Evolutionary conservation across 2,329 filamentous ascomycete genomes (phyloP).

Genomic region (Colletotrichum cuscutae): DNA sequence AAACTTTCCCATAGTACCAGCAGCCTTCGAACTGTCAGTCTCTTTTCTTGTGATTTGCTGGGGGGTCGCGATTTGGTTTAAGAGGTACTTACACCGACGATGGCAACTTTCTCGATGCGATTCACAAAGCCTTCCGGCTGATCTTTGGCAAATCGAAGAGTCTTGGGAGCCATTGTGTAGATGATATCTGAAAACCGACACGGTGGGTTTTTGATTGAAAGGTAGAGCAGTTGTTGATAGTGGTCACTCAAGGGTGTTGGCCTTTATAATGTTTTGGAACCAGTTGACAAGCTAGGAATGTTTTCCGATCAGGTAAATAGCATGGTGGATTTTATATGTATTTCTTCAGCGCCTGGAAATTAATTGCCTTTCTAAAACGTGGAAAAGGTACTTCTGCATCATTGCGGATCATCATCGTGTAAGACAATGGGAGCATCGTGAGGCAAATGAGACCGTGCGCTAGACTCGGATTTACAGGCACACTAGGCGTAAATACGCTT

Average conservation of each 20-base stretch:
- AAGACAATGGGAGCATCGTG: neutral
- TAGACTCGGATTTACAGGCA: neutral
- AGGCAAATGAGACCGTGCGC: neutral
- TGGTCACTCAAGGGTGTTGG: neutral
- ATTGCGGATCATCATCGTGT: neutral
- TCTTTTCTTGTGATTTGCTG: slow-evolving; percentile 18
- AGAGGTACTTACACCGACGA: slow-evolving; percentile 55
- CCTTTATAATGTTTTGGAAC: neutral
- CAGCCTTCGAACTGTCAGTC: slow-evolving; percentile 41
- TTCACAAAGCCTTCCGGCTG: slow-evolving; percentile 52
- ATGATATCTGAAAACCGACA: neutral
- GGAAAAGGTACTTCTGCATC: neutral
- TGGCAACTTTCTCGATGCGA: slow-evolving; percentile 54
- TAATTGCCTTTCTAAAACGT: neutral
- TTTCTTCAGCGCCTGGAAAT: neutral
- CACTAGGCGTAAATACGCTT: neutral
- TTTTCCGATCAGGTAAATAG: neutral
- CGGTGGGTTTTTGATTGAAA: neutral
- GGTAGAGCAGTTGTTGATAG: neutral
- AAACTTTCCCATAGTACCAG: slow-evolving; percentile 52
- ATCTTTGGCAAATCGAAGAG: slow-evolving; percentile 44
- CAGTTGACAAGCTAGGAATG: neutral
- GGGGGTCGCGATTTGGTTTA: neutral
- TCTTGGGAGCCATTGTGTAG: slow-evolving; percentile 8
- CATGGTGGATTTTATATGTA: neutral